A percentile compares a stretch with the other conserved stretches of the same genome.
Conservation (phyloP, 2,329 filamentous ascomycete species). For the Cladorrhinum sp. region DNA sequence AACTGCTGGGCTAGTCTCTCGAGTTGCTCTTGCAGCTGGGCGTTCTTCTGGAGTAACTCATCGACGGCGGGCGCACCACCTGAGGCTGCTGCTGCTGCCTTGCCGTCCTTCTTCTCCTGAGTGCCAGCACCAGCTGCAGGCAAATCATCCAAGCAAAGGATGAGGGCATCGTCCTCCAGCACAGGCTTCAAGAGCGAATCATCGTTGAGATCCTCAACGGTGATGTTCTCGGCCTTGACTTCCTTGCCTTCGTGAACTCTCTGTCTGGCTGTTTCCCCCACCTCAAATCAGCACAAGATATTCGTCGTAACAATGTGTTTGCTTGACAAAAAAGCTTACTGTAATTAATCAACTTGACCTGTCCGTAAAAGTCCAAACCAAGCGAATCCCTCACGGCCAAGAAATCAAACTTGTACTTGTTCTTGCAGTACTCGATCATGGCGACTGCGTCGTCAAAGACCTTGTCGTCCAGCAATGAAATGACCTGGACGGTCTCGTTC, state of each 20-base stretch:
- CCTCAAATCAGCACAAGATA: too few relatives aligned
- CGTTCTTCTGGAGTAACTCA: conserved; percentile 44
- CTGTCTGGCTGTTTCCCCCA: conserved; percentile 42
- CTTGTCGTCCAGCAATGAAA: conserved; percentile 66
- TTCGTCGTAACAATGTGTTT: neutral
- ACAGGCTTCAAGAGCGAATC: conserved; percentile 82
- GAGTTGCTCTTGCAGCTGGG: conserved; percentile 58
- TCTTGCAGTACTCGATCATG: conserved; percentile 68
- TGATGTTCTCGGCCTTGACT: conserved; percentile 56
- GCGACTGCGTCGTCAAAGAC: conserved; percentile 61
- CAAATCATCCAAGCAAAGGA: conserved; percentile 84
- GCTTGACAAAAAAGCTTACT: too few relatives aligned
- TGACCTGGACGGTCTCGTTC: conserved; percentile 56
- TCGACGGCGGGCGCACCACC: conserved; percentile 20
- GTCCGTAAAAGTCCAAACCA: conserved; percentile 68
- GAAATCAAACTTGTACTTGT: conserved; percentile 66
- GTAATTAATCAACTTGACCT: conserved; percentile 73
- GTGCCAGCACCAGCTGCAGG: conserved; percentile 42
- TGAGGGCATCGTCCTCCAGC: conserved; percentile 82
- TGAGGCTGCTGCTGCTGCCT: neutral
- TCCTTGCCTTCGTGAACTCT: conserved; percentile 42
- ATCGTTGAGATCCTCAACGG: conserved; percentile 63
- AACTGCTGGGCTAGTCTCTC: conserved; percentile 60
- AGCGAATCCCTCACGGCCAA: conserved; percentile 54
- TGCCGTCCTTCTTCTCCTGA: neutral